Evolutionary conservation across 257 asterid genomes (phyloP).

Genomic region (Scutellaria barbata): DNA sequence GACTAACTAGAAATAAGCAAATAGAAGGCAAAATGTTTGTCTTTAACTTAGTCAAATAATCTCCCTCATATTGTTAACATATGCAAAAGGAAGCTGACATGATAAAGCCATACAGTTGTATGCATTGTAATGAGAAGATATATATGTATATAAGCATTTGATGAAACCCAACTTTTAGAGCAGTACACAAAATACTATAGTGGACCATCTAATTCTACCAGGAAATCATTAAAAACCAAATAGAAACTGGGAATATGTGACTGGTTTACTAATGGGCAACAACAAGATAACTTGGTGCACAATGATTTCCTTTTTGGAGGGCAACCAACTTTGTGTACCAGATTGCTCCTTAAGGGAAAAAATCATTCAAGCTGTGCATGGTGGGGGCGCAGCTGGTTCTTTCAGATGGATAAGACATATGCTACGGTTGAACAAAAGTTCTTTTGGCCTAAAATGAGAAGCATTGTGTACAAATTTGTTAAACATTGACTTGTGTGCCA

Average conservation of each 20-base stretch:
- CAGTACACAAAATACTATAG: background rate
- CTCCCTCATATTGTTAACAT: background rate
- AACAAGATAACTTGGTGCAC: no score
- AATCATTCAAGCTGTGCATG: no score
- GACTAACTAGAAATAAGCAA: background rate
- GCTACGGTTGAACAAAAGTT: no score
- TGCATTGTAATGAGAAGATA: slow-evolving; percentile 9
- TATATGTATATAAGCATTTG: background rate
- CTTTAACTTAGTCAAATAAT: slow-evolving; percentile 15
- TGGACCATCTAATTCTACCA: slow-evolving; percentile 10
- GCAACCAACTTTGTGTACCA: no score
- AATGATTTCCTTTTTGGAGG: no score
- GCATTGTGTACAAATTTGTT: no score
- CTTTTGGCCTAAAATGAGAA: no score
- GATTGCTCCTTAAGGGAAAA: no score
- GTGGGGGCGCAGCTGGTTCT: no score
- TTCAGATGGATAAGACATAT: no score
- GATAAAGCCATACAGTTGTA: slow-evolving; percentile 1
- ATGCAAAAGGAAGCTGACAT: background rate
- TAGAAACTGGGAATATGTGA: slow-evolving; percentile 10
- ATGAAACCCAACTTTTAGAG: background rate
- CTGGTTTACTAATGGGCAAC: background rate
- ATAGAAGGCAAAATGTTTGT: slow-evolving; percentile 9
- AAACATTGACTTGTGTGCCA: no score
- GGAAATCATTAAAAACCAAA: slow-evolving; percentile 11